Evolutionary conservation across 345 rosid species (phyloP).

Genomic region (Capsella bursapastoris): DNA sequence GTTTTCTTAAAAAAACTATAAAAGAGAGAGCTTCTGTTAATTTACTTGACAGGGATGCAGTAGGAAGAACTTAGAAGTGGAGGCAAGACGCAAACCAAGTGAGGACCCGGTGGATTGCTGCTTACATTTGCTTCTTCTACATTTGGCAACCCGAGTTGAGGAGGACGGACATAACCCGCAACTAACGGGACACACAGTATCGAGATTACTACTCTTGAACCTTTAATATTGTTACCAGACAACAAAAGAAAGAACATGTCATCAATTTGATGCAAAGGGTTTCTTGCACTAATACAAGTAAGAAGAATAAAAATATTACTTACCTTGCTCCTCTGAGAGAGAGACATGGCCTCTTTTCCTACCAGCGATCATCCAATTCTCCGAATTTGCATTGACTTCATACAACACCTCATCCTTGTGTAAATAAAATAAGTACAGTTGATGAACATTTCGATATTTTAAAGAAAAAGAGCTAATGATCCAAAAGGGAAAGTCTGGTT

Average conservation of each 20-base stretch:
- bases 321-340: conserved; percentile 76
- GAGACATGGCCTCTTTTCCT: conserved; percentile 88
- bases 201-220: conserved; percentile 68
- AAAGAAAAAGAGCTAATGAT: background rate
- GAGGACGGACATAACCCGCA: conserved; percentile 91
- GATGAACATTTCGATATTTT: background rate
- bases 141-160: conserved; percentile 71
- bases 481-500: background rate
- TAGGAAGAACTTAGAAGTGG: conserved; percentile 84
- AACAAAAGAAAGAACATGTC: conserved; percentile 18
- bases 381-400: conserved; percentile 77
- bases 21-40: background rate
- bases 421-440: conserved; percentile 19
- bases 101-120: conserved; percentile 87
- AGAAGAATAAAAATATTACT: conserved; percentile 13
- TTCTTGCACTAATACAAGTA: background rate
- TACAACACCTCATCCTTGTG: conserved; percentile 80
- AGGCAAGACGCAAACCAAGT: conserved; percentile 88
- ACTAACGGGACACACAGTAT: conserved; percentile 80
- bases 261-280: conserved; percentile 4
- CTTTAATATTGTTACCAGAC: conserved; percentile 23
- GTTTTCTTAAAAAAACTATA: background rate
- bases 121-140: conserved; percentile 74
- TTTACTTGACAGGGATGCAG: conserved; percentile 67
- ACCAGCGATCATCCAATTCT: conserved; percentile 98